These are phyloP conservation scores for Kwoniella dejecticola DNA, from an alignment of 768 basidiomycete species.

Conservation along the genomic window DNA sequence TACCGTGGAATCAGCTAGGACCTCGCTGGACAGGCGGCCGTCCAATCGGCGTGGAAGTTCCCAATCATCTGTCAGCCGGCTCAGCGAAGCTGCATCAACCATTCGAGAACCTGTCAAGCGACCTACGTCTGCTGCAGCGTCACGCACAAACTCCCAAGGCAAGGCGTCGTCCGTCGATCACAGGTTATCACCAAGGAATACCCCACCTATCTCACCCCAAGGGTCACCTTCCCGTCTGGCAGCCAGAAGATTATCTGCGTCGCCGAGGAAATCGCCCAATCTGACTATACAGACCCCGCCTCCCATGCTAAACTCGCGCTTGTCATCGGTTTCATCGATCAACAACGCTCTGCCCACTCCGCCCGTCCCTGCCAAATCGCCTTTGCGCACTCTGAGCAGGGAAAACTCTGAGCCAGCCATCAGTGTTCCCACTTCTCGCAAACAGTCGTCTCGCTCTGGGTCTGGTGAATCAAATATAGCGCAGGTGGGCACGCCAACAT, in stretches of 20 bases:
- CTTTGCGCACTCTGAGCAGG: conserved; percentile 30
- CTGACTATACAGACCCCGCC: conserved; percentile 21
- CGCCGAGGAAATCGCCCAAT: conserved; percentile 20
- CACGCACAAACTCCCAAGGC: background rate
- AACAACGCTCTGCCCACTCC: conserved; percentile 29
- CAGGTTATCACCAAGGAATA: background rate
- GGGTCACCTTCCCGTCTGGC: conserved; percentile 7
- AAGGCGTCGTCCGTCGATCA: background rate
- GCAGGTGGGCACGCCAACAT: conserved; percentile 15
- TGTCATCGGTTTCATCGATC: conserved; percentile 17
- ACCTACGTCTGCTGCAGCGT: background rate
- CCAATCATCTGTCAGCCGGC: conserved; percentile 11
- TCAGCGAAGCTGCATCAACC: conserved; percentile 1
- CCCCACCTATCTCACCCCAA: background rate
- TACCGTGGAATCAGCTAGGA: background rate
- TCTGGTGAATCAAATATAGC: conserved; percentile 24
- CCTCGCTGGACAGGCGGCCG: background rate
- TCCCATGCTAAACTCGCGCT: conserved; percentile 15
- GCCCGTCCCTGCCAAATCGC: conserved; percentile 44
- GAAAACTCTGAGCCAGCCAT: conserved; percentile 15
- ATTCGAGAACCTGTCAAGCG: background rate
- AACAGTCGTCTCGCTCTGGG: conserved; percentile 6
- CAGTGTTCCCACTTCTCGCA: background rate
- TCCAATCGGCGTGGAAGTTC: conserved; percentile 9
- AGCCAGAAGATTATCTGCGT: background rate